A percentile compares a stretch with the other conserved stretches of the same genome.
phyloP scores from a whole-genome alignment of 2,329 filamentous ascomycete species.

The Clonostachys rosea region DNA sequence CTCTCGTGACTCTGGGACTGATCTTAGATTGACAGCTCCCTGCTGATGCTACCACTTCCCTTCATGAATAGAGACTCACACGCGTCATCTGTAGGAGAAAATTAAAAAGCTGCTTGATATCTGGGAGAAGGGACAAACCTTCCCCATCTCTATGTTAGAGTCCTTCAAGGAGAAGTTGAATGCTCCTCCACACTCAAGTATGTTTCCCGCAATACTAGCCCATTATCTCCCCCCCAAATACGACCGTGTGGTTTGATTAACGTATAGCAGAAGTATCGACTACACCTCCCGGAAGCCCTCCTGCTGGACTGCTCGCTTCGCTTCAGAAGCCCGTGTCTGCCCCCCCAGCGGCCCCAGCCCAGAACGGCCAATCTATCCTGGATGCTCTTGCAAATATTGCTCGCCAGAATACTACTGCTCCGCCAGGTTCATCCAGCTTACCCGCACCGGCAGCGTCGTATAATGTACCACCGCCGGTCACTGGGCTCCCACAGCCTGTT shows the following conservation, averaged over 20 bases:
- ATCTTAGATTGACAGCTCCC: too few species aligned
- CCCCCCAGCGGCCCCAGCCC: constrained; percentile 31
- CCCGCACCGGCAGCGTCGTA: constrained; percentile 38
- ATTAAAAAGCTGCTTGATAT: constrained; percentile 92
- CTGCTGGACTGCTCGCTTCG: constrained; percentile 35
- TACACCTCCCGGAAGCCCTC: constrained; percentile 64
- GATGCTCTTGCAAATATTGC: constrained; percentile 78
- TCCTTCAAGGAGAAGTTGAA: constrained; percentile 80
- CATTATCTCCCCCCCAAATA: constrained; percentile 1
- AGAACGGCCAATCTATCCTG: constrained; percentile 58
- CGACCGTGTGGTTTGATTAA: constrained; percentile 26
- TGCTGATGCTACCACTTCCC: too few species aligned
- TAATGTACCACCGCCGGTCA: constrained; percentile 19
- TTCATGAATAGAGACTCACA: too few species aligned
- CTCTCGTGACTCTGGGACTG: too few species aligned
- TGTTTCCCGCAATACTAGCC: constrained; percentile 26
- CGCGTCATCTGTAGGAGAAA: constrained; percentile 66
- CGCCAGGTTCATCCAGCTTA: constrained; percentile 28
- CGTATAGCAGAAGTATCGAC: constrained; percentile 58
- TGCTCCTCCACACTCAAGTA: constrained; percentile 55
- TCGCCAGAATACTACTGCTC: constrained; percentile 59
- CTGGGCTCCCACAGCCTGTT: constrained; percentile 21
- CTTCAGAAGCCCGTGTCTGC: constrained; percentile 16
- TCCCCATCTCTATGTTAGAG: constrained; percentile 73
- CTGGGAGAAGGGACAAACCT: constrained; percentile 94